Evolutionary conservation across 352 stramenopile genomes (phyloP).

Genomic region (Phytophthora cactorum): DNA sequence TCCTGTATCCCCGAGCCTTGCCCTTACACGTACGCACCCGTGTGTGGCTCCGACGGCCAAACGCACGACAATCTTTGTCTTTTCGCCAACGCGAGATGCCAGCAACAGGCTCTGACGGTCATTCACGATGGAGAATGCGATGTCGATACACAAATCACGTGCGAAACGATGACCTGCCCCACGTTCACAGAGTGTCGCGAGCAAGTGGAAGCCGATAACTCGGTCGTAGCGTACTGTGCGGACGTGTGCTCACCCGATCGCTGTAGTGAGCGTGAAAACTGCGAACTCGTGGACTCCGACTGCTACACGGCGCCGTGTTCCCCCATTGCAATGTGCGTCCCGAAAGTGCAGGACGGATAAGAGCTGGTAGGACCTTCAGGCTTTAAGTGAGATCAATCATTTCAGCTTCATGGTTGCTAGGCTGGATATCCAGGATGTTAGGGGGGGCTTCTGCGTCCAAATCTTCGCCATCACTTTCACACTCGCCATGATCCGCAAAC

Average conservation of each 20-base stretch:
- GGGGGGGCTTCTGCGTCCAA: not conserved
- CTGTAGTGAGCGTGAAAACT: constrained; percentile 52
- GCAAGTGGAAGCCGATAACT: constrained; percentile 27
- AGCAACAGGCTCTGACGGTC: constrained; percentile 35
- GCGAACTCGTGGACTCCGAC: constrained; percentile 47
- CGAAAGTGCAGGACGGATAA: constrained; percentile 28
- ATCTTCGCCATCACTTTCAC: not conserved
- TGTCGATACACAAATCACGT: constrained; percentile 47
- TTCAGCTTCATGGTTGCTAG: constrained; percentile 4
- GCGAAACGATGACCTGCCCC: constrained; percentile 54
- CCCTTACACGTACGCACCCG: constrained; percentile 33
- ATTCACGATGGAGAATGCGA: constrained; percentile 57
- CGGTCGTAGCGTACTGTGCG: constrained; percentile 50
- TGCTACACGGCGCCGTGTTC: constrained; percentile 69
- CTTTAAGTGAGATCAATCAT: constrained; percentile 35
- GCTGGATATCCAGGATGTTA: not conserved
- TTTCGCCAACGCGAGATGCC: constrained; percentile 39
- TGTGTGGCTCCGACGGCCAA: constrained; percentile 52
- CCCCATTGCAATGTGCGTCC: constrained; percentile 59
- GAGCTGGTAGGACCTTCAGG: not conserved
- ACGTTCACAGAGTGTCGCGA: constrained; percentile 51
- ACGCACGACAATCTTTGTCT: constrained; percentile 53
- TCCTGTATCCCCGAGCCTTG: constrained; percentile 53
- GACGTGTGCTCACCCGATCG: constrained; percentile 60
- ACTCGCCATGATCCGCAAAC: constrained; percentile 38